phyloP scores from a whole-genome alignment of 2,329 filamentous ascomycete genomes.

The Aureobasidium sp. region DNA sequence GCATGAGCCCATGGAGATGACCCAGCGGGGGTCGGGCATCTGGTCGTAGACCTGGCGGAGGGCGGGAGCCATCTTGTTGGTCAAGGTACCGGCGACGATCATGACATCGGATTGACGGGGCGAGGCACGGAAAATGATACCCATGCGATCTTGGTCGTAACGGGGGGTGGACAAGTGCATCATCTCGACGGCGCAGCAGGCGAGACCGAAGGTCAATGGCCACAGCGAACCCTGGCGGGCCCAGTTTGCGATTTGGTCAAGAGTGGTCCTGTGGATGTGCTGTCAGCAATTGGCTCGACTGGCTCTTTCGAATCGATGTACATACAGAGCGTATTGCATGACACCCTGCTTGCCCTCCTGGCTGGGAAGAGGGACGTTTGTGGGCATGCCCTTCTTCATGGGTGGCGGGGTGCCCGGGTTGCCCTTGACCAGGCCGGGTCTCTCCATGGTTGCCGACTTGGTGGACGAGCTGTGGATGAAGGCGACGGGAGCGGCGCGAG shows the following conservation, averaged over 20 bases:
- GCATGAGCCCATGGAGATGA: conserved; percentile 75
- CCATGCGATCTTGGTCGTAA: conserved; percentile 82
- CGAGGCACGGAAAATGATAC: conserved; percentile 85
- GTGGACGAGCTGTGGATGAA: conserved; percentile 60
- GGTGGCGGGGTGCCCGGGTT: conserved; percentile 47
- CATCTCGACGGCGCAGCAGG: conserved; percentile 88
- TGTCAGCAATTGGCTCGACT: conserved; percentile 19
- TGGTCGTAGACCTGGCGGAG: conserved; percentile 86
- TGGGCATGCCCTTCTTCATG: conserved; percentile 48
- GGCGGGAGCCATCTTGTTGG: conserved; percentile 91
- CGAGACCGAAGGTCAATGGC: conserved; percentile 83
- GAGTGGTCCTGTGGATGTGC: conserved; percentile 54
- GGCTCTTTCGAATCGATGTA: conserved; percentile 22
- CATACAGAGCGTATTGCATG: conserved; percentile 81
- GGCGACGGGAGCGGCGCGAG: conserved; percentile 50
- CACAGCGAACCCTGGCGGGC: conserved; percentile 75
- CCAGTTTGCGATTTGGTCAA: conserved; percentile 79
- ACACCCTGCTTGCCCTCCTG: conserved; percentile 73
- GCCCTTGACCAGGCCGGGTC: conserved; percentile 44
- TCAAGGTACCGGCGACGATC: conserved; percentile 89
- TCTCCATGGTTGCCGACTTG: conserved; percentile 54
- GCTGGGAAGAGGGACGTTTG: conserved; percentile 68
- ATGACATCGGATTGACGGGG: conserved; percentile 85
- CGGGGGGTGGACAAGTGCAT: conserved; percentile 84
- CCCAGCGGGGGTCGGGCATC: conserved; percentile 86